A percentile compares a stretch with the other conserved stretches of the same genome.
Conservation (phyloP, 208 protist genomes). For the Crithidia mellificae region DNA sequence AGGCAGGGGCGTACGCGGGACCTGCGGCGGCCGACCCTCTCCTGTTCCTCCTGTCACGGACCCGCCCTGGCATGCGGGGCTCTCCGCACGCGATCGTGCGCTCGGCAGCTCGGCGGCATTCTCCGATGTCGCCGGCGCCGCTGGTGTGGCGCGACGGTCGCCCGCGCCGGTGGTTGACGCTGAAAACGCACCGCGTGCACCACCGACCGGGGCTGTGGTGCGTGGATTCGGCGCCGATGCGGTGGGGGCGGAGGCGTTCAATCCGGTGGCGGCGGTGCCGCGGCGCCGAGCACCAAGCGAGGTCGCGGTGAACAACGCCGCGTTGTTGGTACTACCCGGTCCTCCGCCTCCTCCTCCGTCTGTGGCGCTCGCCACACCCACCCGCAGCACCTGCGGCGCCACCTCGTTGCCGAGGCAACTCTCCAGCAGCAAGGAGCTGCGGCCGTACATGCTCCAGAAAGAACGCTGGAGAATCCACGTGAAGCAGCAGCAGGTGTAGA, state of each 20-base stretch:
- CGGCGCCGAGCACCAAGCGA: slow-evolving; percentile 11
- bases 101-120: not conserved
- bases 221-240: not conserved
- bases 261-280: not conserved
- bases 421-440: slow-evolving; percentile 65
- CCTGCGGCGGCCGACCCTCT: not conserved
- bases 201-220: too few species aligned
- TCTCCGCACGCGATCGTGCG: not conserved
- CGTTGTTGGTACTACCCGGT: too few species aligned
- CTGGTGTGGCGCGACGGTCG: not conserved
- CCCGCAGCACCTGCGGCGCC: slow-evolving; percentile 16
- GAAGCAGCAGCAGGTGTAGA: slow-evolving; percentile 63
- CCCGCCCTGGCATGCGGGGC: not conserved
- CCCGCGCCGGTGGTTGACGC: not conserved
- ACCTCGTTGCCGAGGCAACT: slow-evolving; percentile 42
- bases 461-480: slow-evolving; percentile 67
- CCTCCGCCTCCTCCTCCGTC: too few species aligned
- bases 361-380: not conserved
- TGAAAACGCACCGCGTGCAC: too few species aligned
- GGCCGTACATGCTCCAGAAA: slow-evolving; percentile 61
- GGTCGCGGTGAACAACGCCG: slow-evolving; percentile 15
- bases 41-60: not conserved
- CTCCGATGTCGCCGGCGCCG: not conserved
- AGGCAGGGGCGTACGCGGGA: not conserved
- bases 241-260: not conserved